A percentile compares a stretch with the other conserved stretches of the same genome.
These are phyloP conservation scores for Cercospora berteroae DNA, from an alignment of 2,329 filamentous ascomycete species.

Conservation along the genomic window DNA sequence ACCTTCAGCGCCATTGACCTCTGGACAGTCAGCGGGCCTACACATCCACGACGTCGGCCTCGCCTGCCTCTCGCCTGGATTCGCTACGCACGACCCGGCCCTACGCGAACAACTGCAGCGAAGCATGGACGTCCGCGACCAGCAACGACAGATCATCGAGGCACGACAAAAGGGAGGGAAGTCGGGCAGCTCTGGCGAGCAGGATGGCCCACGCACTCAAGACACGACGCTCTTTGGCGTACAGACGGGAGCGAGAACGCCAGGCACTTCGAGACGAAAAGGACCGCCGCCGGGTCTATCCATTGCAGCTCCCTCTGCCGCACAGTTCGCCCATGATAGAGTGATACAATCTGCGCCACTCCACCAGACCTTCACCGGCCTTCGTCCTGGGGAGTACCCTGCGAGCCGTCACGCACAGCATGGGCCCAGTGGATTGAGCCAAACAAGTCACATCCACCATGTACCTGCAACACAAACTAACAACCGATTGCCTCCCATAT, in stretches of 20 bases:
- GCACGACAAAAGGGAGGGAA: slow-evolving; percentile 86
- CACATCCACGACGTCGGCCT: slow-evolving; percentile 90
- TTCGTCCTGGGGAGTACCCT: slow-evolving; percentile 62
- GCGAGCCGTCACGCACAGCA: slow-evolving; percentile 56
- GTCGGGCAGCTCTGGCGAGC: slow-evolving; percentile 35
- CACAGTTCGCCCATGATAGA: slow-evolving; percentile 88
- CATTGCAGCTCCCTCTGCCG: slow-evolving; percentile 90
- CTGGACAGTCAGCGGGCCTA: slow-evolving; percentile 67
- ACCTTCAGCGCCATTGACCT: slow-evolving; percentile 69
- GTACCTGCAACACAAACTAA: slow-evolving; percentile 82
- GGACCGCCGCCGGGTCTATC: slow-evolving; percentile 83
- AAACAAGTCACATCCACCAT: slow-evolving; percentile 87
- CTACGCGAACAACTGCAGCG: slow-evolving; percentile 95
- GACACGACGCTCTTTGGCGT: slow-evolving; percentile 46
- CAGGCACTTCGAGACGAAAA: slow-evolving; percentile 69
- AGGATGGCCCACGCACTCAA: slow-evolving; percentile 36
- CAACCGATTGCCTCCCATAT: slow-evolving; percentile 89
- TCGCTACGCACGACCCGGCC: slow-evolving; percentile 91
- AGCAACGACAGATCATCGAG: slow-evolving; percentile 93
- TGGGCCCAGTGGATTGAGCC: slow-evolving; percentile 77
- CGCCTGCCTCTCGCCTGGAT: slow-evolving; percentile 91
- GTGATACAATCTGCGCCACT: slow-evolving; percentile 96
- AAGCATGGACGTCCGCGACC: slow-evolving; percentile 88
- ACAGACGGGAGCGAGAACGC: slow-evolving; percentile 58
- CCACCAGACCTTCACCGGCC: slow-evolving; percentile 90